Base-by-base conservation (phyloP, 805 yeast genomes). In the Sugiyamaella smithiae region DNA sequence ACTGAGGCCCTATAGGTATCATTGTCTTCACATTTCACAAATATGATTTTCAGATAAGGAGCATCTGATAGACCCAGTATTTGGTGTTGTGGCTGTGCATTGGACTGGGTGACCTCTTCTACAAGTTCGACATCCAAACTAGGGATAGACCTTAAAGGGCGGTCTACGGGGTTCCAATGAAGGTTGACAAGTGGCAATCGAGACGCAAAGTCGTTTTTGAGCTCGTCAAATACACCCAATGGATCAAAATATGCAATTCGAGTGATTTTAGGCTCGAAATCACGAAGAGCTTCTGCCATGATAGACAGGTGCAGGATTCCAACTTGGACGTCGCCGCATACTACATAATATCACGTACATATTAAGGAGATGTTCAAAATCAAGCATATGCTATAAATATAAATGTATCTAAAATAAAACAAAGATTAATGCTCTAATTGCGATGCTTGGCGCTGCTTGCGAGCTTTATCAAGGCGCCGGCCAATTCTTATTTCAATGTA, bases 1-100 rank as follows among this genome's bases (percentile, higher is more conserved):
- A 85, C 88, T 58, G 84, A 86, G 0, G 84, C 65, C 51, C 95
- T 72, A 64, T 91, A 91, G 1, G 78, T 78, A 12, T 91, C 98
- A 16, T 84, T 64, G 38, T 77, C 78, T 4, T 78, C 81, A 51
- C 84, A 78, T 48, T 76, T 76, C 5, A 91, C 73, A 48, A 90
- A 77, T 71, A 91, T 81, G 17, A 89, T 60, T 54, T 84, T 75
- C 40, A 86, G 69, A 56, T 84, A 81, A 1, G 85, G 80, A 4
- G 73, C 67, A 35, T 67, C 64, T n/a, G 68, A 66, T 7, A 71
- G 53, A 1, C 70, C 73, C 11, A 70, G 67, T 49, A 71, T 55
- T 51, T 64, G 68, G 53, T 71, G 75, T 49, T 66, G 66, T 6
- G 62, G 64, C 1, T 54, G 43, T 9, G 49, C 45, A 12, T 28